Evolutionary conservation across 306 rosid genomes (phyloP).

Genomic region (Ziziphus jujuba): DNA sequence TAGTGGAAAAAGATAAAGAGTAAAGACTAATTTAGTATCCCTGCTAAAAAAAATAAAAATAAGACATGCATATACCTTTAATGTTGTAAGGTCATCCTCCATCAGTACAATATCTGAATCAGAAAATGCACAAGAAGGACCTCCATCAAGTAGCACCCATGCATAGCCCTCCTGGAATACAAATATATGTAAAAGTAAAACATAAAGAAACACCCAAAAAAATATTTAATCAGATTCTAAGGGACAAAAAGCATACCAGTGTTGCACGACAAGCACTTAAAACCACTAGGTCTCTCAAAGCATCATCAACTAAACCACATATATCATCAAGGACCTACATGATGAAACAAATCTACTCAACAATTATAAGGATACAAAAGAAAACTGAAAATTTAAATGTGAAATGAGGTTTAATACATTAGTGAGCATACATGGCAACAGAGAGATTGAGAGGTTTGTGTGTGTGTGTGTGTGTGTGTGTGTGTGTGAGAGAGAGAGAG

Average conservation of each 20-base stretch:
- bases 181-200: constrained; percentile 11
- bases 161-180: constrained; percentile 50
- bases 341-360: constrained; percentile 10
- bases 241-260: constrained; percentile 32
- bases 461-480: neutral
- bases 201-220: neutral
- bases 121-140: constrained; percentile 59
- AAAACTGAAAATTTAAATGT: neutral
- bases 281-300: constrained; percentile 50
- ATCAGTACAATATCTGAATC: constrained; percentile 41
- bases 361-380: constrained; percentile 4
- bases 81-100: constrained; percentile 41
- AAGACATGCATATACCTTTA: constrained; percentile 39
- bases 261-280: constrained; percentile 53
- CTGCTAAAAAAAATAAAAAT: neutral
- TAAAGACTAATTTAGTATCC: neutral
- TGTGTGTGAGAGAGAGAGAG: neutral
- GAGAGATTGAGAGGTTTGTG: neutral
- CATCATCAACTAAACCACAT: constrained; percentile 45
- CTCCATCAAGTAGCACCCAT: constrained; percentile 61
- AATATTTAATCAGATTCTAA: constrained; percentile 8
- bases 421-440: neutral
- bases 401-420: constrained; percentile 1
- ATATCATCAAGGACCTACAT: constrained; percentile 45
- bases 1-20: neutral